A percentile compares a stretch with the other conserved stretches of the same genome.
phyloP scores from a whole-genome alignment of 208 protist species.

The Leishmania martiniquensis region DNA sequence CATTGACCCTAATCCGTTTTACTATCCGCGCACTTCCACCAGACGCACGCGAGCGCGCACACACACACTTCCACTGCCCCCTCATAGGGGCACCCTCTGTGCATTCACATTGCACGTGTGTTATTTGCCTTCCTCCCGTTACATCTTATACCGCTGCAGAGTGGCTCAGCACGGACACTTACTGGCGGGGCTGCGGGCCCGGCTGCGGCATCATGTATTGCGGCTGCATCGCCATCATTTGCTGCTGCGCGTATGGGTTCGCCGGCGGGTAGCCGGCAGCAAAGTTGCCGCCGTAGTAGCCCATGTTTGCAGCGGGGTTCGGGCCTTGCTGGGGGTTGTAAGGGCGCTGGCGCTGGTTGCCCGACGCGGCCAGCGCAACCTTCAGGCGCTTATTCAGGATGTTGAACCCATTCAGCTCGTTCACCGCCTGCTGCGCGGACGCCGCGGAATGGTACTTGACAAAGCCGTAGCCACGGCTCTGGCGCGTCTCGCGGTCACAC shows the following conservation, averaged over 20 bases:
- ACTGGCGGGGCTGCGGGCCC: slow-evolving; percentile 47
- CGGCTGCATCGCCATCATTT: slow-evolving; percentile 69
- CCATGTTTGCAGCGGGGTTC: slow-evolving; percentile 35
- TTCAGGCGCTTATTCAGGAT: slow-evolving; percentile 92
- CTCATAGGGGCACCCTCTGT: too few species aligned
- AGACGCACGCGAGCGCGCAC: too few species aligned
- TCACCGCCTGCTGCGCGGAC: slow-evolving; percentile 80
- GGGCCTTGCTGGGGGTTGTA: slow-evolving; percentile 27
- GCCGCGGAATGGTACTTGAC: slow-evolving; percentile 84
- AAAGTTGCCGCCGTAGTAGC: slow-evolving; percentile 66
- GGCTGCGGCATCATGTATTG: slow-evolving; percentile 57
- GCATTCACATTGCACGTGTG: neutral
- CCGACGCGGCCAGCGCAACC: slow-evolving; percentile 77
- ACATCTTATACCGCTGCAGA: neutral
- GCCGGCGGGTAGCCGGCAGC: slow-evolving; percentile 52
- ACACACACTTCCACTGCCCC: too few species aligned
- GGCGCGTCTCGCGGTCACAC: slow-evolving; percentile 81
- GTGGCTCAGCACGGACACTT: neutral
- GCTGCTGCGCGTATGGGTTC: slow-evolving; percentile 76
- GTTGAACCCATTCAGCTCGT: slow-evolving; percentile 82
- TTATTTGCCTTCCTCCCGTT: neutral
- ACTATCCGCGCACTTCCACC: too few species aligned
- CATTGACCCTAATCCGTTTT: too few species aligned
- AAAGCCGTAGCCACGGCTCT: slow-evolving; percentile 91
- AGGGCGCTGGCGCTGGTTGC: slow-evolving; percentile 63